A percentile compares a stretch with the other conserved stretches of the same genome.
Evolutionary conservation across 768 basidiomycete genomes (phyloP).

Genomic region (Botryobasidium botryosum): DNA sequence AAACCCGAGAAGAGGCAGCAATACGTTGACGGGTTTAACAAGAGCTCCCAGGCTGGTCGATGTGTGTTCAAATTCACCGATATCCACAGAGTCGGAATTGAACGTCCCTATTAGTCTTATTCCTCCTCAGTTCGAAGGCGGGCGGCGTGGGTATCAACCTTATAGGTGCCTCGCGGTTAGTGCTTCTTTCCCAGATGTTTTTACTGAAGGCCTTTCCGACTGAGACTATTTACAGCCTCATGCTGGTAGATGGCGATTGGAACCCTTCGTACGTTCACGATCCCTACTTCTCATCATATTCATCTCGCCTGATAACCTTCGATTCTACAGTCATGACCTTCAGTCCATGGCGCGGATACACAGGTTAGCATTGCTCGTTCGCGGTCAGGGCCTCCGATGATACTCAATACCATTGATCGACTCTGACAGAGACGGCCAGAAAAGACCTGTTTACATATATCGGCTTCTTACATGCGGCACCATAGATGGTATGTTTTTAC

Average conservation of each 20-base stretch:
- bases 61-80: conserved; percentile 32
- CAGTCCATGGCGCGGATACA: conserved; percentile 98
- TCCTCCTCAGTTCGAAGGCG: conserved; percentile 86
- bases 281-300: conserved; percentile 8
- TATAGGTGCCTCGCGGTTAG: conserved; percentile 76
- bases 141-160: conserved; percentile 91
- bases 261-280: conserved; percentile 82
- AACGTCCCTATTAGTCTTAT: conserved; percentile 52
- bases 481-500: conserved; percentile 61
- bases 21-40: conserved; percentile 80
- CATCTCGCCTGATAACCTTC: conserved; percentile 31
- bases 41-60: conserved; percentile 44
- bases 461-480: conserved; percentile 72
- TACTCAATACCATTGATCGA: background rate
- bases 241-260: conserved; percentile 81
- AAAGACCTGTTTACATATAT: conserved; percentile 78
- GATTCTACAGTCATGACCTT: no score
- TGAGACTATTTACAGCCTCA: no score
- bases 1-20: conserved; percentile 51
- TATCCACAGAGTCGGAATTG: background rate
- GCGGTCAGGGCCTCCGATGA: conserved; percentile 19
- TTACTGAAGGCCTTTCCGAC: no score
- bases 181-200: no score
- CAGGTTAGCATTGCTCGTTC: no score
- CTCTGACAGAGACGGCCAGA: conserved; percentile 75